Conservation (phyloP, 2,329 filamentous ascomycete genomes). For the Ampelomyces quisqualis region DNA sequence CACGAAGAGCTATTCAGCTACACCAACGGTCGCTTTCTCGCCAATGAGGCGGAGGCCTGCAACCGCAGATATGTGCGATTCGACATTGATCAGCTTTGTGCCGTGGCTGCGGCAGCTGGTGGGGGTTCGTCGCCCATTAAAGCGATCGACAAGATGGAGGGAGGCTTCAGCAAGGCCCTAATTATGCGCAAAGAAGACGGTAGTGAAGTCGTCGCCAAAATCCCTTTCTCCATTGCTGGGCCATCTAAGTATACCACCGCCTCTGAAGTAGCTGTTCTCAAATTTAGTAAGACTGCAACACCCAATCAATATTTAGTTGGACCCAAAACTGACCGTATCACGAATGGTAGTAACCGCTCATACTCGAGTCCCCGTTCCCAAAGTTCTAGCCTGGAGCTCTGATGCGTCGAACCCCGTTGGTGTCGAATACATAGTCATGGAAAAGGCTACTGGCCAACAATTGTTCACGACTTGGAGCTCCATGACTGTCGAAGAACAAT, state of each 20-base stretch:
- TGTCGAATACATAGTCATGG: slow-evolving; percentile 42
- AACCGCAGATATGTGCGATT: slow-evolving; percentile 32
- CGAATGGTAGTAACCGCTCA: slow-evolving; percentile 14
- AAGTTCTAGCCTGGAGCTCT: slow-evolving; percentile 30
- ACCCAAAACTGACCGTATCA: slow-evolving; percentile 6
- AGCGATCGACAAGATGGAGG: slow-evolving; percentile 39
- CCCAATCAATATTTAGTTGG: background rate
- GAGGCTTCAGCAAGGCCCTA: slow-evolving; percentile 37
- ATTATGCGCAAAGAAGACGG: slow-evolving; percentile 25
- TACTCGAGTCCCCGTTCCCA: slow-evolving; percentile 27
- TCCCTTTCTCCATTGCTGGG: slow-evolving; percentile 36
- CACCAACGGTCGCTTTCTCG: slow-evolving; percentile 33
- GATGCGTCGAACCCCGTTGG: slow-evolving; percentile 33
- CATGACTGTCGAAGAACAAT: slow-evolving; percentile 25
- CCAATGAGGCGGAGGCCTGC: slow-evolving; percentile 25
- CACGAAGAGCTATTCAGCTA: slow-evolving; percentile 28
- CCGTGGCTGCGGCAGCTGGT: slow-evolving; percentile 21
- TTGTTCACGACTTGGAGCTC: slow-evolving; percentile 34
- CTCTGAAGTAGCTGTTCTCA: slow-evolving; percentile 41
- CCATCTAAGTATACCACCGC: slow-evolving; percentile 35
- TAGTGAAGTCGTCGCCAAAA: slow-evolving; percentile 18
- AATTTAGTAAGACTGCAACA: slow-evolving; percentile 31
- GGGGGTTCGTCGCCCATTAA: slow-evolving; percentile 20
- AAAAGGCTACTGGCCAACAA: slow-evolving; percentile 30
- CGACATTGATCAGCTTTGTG: slow-evolving; percentile 33